Evolutionary conservation across 2,329 filamentous ascomycete species (phyloP).

Genomic region (Gaeumannomyces tritici): DNA sequence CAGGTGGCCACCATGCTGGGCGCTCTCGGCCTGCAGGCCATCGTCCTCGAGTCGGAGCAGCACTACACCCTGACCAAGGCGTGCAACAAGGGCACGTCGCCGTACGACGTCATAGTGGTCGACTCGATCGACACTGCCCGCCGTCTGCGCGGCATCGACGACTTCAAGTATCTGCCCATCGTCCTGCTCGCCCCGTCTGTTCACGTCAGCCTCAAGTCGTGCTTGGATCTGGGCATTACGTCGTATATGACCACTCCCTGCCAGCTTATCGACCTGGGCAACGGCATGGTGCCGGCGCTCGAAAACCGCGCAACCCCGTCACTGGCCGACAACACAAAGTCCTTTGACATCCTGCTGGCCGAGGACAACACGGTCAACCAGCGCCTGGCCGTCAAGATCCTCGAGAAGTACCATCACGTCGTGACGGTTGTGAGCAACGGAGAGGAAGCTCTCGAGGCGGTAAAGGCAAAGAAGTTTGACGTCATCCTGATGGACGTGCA

Average conservation of each 20-base stretch:
- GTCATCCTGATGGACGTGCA: conserved; percentile 99
- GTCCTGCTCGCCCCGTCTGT: conserved; percentile 84
- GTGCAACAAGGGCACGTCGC: conserved; percentile 42
- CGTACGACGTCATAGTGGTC: conserved; percentile 92
- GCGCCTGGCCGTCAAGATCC: conserved; percentile 87
- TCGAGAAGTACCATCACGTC: conserved; percentile 91
- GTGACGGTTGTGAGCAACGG: conserved; percentile 94
- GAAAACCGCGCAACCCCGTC: conserved; percentile 89
- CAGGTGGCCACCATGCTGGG: conserved; percentile 71
- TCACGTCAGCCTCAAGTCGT: conserved; percentile 85
- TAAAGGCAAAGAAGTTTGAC: conserved; percentile 88
- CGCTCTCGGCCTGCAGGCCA: conserved; percentile 68
- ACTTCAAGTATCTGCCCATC: conserved; percentile 96
- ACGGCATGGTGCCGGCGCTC: conserved; percentile 89
- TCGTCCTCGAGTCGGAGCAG: conserved; percentile 74
- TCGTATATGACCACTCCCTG: conserved; percentile 99
- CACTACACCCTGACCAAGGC: conserved; percentile 47
- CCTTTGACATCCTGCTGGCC: conserved; percentile 88
- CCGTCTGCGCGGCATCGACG: conserved; percentile 73
- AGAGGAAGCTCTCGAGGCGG: conserved; percentile 82
- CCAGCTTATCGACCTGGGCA: conserved; percentile 85
- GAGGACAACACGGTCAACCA: conserved; percentile 99
- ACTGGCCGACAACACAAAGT: conserved; percentile 86
- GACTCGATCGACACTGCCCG: conserved; percentile 90
- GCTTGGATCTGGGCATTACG: conserved; percentile 90